Base-by-base conservation (phyloP, 1,284 basidiomycete species). In the Ustilago bromivora region DNA sequence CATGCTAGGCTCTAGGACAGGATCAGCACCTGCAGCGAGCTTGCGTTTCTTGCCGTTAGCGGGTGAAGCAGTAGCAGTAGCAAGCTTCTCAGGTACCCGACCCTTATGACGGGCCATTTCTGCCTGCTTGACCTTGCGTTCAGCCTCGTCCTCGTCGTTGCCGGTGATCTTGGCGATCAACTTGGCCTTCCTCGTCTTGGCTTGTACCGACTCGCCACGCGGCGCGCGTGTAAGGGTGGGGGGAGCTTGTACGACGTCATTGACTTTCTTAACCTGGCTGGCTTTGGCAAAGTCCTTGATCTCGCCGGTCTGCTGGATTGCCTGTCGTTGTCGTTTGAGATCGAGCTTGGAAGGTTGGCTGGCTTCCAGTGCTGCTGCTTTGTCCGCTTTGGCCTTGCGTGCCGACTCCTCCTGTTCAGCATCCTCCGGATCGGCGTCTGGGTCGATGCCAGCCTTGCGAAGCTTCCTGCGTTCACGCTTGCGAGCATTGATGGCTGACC, bases 211-310 rank as follows among this genome's bases (percentile, higher is more conserved):
- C 53, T 80, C 71, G 15, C 80, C 80, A 11, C 81, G 68, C 17
- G 83, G 82, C 3, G 79, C 76, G 10, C 71, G 75, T 13, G 83
- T 84, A 19, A 84, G 62, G 8, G 53, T 75, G 4, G 82, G 82
- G 15, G 82, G 82, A 15, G 80, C 79, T 49, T 73, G 77, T 1
- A 80, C 82, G 12, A 84, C 76, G 38, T 84, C 82, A 61, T 78
- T 80, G 70, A 84, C 71, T 57, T 74, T 79, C 57, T 66, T 72
- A 57, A 71, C 74, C 51, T 80, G 75, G 19, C 17, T 60, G 1
- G 75, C 79, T 53, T 80, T 78, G 59, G 77, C 76, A 46, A 77
- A 80, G 40, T 80, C 73, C 47, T 76, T 79, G 71, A 73, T 70
- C 54, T 76, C 79, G 47, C 67, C 73, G 3, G 61, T 76, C 59